Base-by-base conservation (phyloP, 768 basidiomycete genomes). In the Coprinopsis sp. region DNA sequence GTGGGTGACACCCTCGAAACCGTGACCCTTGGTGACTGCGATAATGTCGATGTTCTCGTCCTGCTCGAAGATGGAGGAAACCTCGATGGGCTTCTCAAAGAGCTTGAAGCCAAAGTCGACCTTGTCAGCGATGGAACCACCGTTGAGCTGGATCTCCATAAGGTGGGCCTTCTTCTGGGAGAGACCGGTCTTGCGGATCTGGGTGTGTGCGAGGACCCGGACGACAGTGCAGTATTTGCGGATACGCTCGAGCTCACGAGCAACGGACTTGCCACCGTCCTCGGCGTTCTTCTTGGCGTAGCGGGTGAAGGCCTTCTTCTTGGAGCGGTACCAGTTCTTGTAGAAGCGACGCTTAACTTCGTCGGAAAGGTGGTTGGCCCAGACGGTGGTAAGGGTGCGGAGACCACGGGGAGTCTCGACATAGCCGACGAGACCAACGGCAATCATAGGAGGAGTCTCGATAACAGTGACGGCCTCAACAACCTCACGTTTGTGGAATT, bases 301-400 rank as follows among this genome's bases (percentile, higher is more conserved):
- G 66, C 92, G 91, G 63, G 96, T 99, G 83, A 98, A 99, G 31
- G 96, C 96, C 85, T 99, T 99, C 83, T 98, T 98, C 89, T 99
- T 99, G 40, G 92, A 95, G 58, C 91, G 86, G 79, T 98, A 98
- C 94, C 95, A 97, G 82, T 95, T 96, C 81, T 93, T 94, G 87
- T 98, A 97, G 86, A 99, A 97, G 59, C 96, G 84, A 63, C 96
- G 91, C 74, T 95, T 99, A 67, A 98, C 66, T 67, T 97, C 94
- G 68, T 97, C 96, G 30, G 91, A 94, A 33, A 99, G 81, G 70
- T 99, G 96, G 58, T 90, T 88, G 37, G 96, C 94, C 96, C 89
- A 91, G 67, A 96, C 94, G 51, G 96, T 99, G 64, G 96, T 98
- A 63, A 99, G 87, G 33, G 93, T 91, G 64, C 96, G 93, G 55